Conservation (phyloP, 352 stramenopile species). For the Pythium dissimile region DNA sequence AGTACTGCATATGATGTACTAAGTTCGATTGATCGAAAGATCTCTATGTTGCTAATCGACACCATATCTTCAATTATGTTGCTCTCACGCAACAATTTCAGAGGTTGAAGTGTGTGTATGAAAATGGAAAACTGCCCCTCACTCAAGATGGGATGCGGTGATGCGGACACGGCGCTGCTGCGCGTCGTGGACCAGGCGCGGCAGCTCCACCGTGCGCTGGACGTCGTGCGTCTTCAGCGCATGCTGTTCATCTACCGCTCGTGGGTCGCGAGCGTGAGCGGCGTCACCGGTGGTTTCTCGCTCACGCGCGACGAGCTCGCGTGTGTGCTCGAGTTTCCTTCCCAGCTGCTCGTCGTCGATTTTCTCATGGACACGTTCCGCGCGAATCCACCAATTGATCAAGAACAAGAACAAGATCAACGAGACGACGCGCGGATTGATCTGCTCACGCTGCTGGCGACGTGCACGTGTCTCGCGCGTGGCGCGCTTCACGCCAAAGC, state of each 20-base stretch:
- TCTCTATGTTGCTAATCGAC: constrained; percentile 11
- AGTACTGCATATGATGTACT: too few relatives aligned
- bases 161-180: constrained; percentile 5
- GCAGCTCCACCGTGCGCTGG: constrained; percentile 38
- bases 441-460: constrained; percentile 50
- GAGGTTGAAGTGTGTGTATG: constrained; percentile 10
- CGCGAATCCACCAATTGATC: neutral
- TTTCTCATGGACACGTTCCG: constrained; percentile 56
- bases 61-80: neutral
- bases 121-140: neutral
- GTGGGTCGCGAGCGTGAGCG: constrained; percentile 37
- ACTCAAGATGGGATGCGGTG: neutral
- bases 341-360: constrained; percentile 25
- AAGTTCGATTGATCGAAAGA: constrained; percentile 10
- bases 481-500: constrained; percentile 49
- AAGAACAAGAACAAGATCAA: neutral
- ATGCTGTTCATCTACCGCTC: constrained; percentile 48
- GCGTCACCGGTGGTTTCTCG: constrained; percentile 56
- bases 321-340: constrained; percentile 54
- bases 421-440: constrained; percentile 33
- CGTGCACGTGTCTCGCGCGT: constrained; percentile 39
- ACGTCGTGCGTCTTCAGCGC: constrained; percentile 50
- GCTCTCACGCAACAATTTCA: neutral
- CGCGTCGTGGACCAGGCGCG: constrained; percentile 33
- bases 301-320: constrained; percentile 60